Base-by-base conservation (phyloP, 805 yeast genomes). In the Schwanniomyces vanrijiae region DNA sequence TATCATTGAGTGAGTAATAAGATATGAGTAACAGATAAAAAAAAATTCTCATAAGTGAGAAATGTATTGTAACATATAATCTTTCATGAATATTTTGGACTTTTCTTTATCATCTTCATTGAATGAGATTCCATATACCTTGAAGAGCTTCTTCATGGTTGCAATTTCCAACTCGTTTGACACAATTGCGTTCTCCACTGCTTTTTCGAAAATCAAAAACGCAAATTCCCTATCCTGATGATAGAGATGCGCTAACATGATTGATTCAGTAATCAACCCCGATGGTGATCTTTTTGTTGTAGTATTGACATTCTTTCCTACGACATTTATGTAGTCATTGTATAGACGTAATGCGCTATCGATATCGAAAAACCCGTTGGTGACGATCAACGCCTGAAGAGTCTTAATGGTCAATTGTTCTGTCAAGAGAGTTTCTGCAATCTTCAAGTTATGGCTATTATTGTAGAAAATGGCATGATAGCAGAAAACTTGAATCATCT, bases 191-290 rank as follows among this genome's bases (percentile, higher is more conserved):
- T 70, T 73, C 31, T 62, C 65, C 0, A 68, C 54, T 0, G 81
- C 77, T 52, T 77, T 78, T 37, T 80, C 82, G 49, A 71, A 66
- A 10, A 80, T 58, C 37, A 79, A 72, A 45, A 70, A 65, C 0
- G 84, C 83, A 60, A 82, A 80, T 49, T 77, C 81, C 37, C 84
- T 61, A 56, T 82, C 84, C 37, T 69, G 64, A 33, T 70, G 66
- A 18, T 70, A 68, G 31, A 82, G 58, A 45, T 59, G 68, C 0
- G 76, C 72, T 13, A 77, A 50, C 24, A 81, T 60, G 33, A 81
- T 55, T 2, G 81, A 61, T 51, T 81, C 82, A 1, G 80, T 73
- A 20, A 80, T 52, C 4, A 64, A 45, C 1, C 80, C 81, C 13
- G 73, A 58, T 2, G 72, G 68, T 0, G 83, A 76, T 11, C 75